Evolutionary conservation across 768 basidiomycete genomes (phyloP), one percentile per base, ranked within the genome.

Genomic region (Cystofilobasidium ferigula): DNA sequence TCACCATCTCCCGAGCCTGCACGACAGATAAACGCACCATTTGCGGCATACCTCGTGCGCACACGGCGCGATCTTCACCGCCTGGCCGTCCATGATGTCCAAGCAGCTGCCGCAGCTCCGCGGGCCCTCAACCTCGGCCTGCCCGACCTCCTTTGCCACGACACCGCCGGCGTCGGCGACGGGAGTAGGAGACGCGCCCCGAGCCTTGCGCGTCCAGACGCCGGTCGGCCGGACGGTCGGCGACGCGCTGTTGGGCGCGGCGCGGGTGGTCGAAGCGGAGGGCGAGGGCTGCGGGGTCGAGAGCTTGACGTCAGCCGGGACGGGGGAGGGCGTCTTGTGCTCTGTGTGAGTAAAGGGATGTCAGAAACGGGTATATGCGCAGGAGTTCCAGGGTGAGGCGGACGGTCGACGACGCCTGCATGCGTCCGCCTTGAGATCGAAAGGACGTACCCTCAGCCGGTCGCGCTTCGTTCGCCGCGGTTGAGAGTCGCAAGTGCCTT

Each of bases 1-100:
- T 18, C 18, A 1, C 22, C 13, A 20, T 22, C 48, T 30, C 28
- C n/a, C 14, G 13, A 57, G 5, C 2, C 20, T 16, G 26, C 3
- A 8, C 1, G 32, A 35, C 1, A 43, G 12, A 36, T 34, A 24
- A 35, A 42, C 64, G 36, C 13, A 67, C 65, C 65, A 67, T 30
- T 54, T 40, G 14, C 36, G 40, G 40, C 65, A 67, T 13, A 57
- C 53, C 3, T 42, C 43, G 56, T 60, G 62, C 9, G 53, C 65
- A 35, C 65, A 67, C 6, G 59, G 58, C 22, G n/a, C 35, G 45
- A 67, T 26, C 60, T 61, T 40, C 24, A 67, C 65, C 1, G 51
- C 65, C 13, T 35, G n/a, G 53, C 35, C 45, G 26, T 14, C 22
- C 9, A 67, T 38, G 53, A 34, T 36, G n/a, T 35, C 38, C 53